These are phyloP conservation scores for Panus rudis DNA, from an alignment of 768 basidiomycete species.

Conservation along the genomic window DNA sequence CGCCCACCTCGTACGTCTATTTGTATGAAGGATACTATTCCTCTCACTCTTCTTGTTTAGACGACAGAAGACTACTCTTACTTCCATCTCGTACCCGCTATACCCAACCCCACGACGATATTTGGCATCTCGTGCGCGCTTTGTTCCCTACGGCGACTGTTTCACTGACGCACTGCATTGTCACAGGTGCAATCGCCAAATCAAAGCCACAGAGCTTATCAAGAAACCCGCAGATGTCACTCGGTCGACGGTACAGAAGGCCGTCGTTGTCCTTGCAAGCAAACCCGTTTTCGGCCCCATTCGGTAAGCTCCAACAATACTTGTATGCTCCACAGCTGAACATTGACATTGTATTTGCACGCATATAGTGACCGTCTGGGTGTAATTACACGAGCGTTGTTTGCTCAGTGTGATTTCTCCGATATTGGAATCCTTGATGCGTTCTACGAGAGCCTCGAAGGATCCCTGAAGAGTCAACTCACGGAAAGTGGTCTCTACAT, in stretches of 20 bases:
- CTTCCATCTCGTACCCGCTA: constrained; percentile 80
- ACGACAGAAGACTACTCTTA: constrained; percentile 93
- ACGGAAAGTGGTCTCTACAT: constrained; percentile 93
- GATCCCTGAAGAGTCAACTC: constrained; percentile 68
- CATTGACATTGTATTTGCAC: neutral
- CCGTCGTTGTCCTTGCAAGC: constrained; percentile 87
- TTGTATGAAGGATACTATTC: constrained; percentile 3
- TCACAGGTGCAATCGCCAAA: constrained; percentile 91
- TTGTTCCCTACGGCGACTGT: neutral
- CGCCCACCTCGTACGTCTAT: constrained; percentile 73
- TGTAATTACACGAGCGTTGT: constrained; percentile 88
- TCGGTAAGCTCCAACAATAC: constrained; percentile 37
- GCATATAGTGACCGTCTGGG: constrained; percentile 90
- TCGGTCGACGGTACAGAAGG: constrained; percentile 94
- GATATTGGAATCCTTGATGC: constrained; percentile 86
- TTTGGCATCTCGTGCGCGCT: constrained; percentile 89
- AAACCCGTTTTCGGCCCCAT: constrained; percentile 93
- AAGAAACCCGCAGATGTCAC: constrained; percentile 84
- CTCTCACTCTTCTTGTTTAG: constrained; percentile 29
- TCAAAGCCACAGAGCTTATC: constrained; percentile 69
- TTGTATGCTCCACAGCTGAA: neutral
- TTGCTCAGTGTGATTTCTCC: constrained; percentile 65
- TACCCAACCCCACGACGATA: constrained; percentile 67
- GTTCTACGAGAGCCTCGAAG: constrained; percentile 73
- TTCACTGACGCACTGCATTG: neutral